A percentile compares a stretch with the other conserved stretches of the same genome.
Conservation (phyloP, 2,329 filamentous ascomycete genomes). For the Rhynchosporium agropyri region DNA sequence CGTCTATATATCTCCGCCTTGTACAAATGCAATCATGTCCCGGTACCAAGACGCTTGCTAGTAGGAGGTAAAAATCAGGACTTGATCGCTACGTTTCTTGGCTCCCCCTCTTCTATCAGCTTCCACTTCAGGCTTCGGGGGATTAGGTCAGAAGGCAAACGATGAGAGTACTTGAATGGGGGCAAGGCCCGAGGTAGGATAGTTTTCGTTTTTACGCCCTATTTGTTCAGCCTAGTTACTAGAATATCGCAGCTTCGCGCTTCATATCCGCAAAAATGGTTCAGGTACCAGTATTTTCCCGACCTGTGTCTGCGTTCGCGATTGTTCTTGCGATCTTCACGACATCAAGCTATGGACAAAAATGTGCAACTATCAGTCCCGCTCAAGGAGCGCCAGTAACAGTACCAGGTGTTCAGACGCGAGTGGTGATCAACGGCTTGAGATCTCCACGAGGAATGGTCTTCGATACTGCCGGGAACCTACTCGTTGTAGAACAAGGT, state of each 20-base stretch:
- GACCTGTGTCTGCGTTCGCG: neutral
- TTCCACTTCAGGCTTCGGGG: neutral
- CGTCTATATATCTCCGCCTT: neutral
- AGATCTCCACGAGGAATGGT: conserved; percentile 22
- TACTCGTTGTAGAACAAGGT: conserved; percentile 27
- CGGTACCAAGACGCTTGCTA: conserved; percentile 9
- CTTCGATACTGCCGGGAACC: conserved; percentile 24
- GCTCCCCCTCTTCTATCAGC: conserved; percentile 7
- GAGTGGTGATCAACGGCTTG: conserved; percentile 25
- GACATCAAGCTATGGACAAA: conserved; percentile 19
- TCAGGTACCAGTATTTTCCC: neutral
- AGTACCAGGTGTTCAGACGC: neutral
- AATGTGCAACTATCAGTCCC: conserved; percentile 10
- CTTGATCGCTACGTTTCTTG: neutral
- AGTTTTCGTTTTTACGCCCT: neutral
- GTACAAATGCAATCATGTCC: neutral
- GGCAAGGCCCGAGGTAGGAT: neutral
- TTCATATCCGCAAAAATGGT: neutral
- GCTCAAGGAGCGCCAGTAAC: conserved; percentile 1
- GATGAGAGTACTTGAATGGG: conserved; percentile 2
- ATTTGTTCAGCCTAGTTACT: neutral
- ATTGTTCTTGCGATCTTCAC: neutral
- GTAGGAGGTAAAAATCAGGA: neutral
- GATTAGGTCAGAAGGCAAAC: conserved; percentile 1
- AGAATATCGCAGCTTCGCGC: neutral